phyloP scores from a whole-genome alignment of 768 basidiomycete genomes.

The Lentinula sp. region DNA sequence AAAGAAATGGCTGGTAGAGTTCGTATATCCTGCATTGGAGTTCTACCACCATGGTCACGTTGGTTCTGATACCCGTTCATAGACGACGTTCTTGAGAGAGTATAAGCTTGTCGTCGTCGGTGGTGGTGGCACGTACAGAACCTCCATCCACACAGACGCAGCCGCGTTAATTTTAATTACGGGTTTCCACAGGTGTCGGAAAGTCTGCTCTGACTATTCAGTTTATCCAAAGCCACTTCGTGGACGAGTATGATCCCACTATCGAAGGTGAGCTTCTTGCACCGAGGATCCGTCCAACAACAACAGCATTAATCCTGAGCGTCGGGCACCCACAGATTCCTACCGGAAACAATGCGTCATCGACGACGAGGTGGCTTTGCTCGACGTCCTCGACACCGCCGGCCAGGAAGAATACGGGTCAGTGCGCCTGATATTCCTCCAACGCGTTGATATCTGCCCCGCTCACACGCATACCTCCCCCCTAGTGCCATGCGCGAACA shows the following conservation, averaged over 20 bases:
- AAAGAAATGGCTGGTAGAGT: constrained; percentile 33
- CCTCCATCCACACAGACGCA: background rate
- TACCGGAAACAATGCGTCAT: constrained; percentile 97
- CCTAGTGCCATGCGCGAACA: constrained; percentile 95
- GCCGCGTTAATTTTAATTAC: too few relatives aligned
- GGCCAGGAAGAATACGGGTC: constrained; percentile 98
- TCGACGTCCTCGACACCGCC: constrained; percentile 96
- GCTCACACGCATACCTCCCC: background rate
- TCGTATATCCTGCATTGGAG: constrained; percentile 7
- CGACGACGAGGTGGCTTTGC: constrained; percentile 96
- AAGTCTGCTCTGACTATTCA: constrained; percentile 96
- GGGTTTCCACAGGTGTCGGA: constrained; percentile 31
- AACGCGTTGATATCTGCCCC: background rate
- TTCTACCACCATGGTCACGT: background rate
- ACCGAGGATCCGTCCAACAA: background rate
- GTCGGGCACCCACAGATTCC: constrained; percentile 70
- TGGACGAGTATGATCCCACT: constrained; percentile 91
- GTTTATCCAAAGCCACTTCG: constrained; percentile 94
- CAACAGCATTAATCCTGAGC: background rate
- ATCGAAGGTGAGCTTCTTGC: constrained; percentile 65
- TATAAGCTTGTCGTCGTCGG: constrained; percentile 99
- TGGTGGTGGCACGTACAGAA: constrained; percentile 74
- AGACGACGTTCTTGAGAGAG: constrained; percentile 91
- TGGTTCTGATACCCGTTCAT: constrained; percentile 5
- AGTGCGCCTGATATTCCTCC: constrained; percentile 21